Conservation (phyloP, 441 rosid species). For the Heliophila coronopifolia region DNA sequence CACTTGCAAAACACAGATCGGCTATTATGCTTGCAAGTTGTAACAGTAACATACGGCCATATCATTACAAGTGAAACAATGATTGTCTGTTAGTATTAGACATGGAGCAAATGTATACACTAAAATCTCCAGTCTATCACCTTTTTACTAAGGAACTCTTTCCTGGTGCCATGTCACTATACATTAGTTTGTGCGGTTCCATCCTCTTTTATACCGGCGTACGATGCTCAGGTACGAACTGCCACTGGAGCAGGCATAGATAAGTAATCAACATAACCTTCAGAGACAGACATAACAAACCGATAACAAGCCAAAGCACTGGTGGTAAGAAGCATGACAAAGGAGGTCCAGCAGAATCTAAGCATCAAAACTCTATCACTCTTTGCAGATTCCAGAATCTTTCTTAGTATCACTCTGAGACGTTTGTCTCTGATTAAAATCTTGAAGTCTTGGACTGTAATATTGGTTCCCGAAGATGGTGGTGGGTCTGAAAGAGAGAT, state of each 20-base stretch:
- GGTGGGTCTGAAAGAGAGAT: slow-evolving; percentile 28
- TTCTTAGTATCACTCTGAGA: slow-evolving; percentile 51
- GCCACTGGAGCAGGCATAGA: slow-evolving; percentile 46
- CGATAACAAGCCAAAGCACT: slow-evolving; percentile 60
- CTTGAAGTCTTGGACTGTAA: slow-evolving; percentile 37
- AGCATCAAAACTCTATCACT: slow-evolving; percentile 54
- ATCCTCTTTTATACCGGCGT: too few relatives aligned
- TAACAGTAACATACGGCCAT: slow-evolving; percentile 1
- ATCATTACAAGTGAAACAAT: neutral
- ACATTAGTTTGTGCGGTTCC: too few relatives aligned
- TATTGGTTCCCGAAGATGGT: slow-evolving; percentile 37
- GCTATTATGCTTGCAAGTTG: neutral
- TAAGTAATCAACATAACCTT: slow-evolving; percentile 37
- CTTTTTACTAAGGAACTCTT: slow-evolving; percentile 1
- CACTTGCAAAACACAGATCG: too few relatives aligned
- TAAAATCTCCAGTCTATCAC: neutral
- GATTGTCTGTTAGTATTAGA: slow-evolving; percentile 3
- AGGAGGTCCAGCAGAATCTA: slow-evolving; percentile 57
- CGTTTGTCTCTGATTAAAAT: slow-evolving; percentile 52
- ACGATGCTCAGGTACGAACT: slow-evolving; percentile 39
- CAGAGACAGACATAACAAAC: slow-evolving; percentile 47
- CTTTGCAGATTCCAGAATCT: slow-evolving; percentile 44
- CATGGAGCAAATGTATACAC: slow-evolving; percentile 11
- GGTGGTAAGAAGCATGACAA: slow-evolving; percentile 47
- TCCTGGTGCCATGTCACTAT: too few relatives aligned